Evolutionary conservation across 345 rosid species (phyloP), one percentile per base, ranked within the genome.

Genomic region (Tarenaya hassleriana): DNA sequence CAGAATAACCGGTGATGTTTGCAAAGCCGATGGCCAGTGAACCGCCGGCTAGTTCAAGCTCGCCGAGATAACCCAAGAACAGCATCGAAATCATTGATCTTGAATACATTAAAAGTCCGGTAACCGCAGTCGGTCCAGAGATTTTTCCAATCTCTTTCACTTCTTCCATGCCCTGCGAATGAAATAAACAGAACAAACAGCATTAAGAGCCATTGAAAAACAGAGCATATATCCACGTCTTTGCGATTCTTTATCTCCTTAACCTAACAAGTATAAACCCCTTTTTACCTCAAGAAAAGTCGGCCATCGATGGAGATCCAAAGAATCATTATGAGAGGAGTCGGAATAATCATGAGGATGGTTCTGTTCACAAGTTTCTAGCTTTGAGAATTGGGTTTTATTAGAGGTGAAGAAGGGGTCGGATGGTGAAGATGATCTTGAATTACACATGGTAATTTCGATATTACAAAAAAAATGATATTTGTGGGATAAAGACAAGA

Each of bases 71-170:
- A n/a, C 97, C 98, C 0, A 92, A 90, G 58, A 92, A 92, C 33
- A 92, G 79, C 98, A 88, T 92, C 60, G 98, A 92, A 79, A 92
- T 92, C 90, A 88, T 69, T 37, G 96, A 84, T 72, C 98, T 81
- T 34, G 95, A 79, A 69, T 85, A 92, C 40, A 88, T 69, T 57
- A 92, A 79, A 8, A 92, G 80, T 35, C 97, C 96, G 0, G 95
- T 79, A 48, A 83, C 63, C 4, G 85, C 86, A 7, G 83, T 83
- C 8, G 98, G 98, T 5, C 94, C 88, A 2, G 98, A 88, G 72
- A 92, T 92, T 73, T 63, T 85, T 55, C 90, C 95, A 35, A 92
- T 73, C 10, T 86, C 94, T 67, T 83, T 88, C 48, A 83, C 80
- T 74, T 92, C 97, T 56, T 79, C 72, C 24, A 85, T 7, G 33